A percentile compares a stretch with the other conserved stretches of the same genome.
phyloP scores from a whole-genome alignment of 208 protist species.

The Leishmania lainsoni region DNA sequence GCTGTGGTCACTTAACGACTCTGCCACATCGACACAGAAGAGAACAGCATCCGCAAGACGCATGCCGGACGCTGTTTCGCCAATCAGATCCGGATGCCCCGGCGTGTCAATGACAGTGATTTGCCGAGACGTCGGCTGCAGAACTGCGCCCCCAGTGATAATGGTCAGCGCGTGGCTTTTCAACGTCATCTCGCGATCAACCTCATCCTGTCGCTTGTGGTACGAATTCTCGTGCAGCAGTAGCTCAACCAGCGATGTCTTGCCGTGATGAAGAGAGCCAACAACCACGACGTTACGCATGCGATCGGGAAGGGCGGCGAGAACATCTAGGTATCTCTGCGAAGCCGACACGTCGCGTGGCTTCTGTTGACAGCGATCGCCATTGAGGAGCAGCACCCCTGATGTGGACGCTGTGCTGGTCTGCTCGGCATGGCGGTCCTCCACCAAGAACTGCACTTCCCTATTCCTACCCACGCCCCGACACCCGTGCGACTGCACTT shows the following conservation, averaged over 20 bases:
- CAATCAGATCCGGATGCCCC: constrained; percentile 97
- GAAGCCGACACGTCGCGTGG: not conserved
- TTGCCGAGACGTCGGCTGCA: constrained; percentile 70
- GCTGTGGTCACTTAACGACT: constrained; percentile 92
- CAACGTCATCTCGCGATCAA: constrained; percentile 62
- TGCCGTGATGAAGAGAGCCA: constrained; percentile 97
- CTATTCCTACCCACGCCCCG: constrained; percentile 4
- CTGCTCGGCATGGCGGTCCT: constrained; percentile 29
- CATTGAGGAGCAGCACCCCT: constrained; percentile 22
- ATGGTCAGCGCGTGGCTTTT: constrained; percentile 73
- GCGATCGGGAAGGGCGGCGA: constrained; percentile 64
- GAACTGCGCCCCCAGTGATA: constrained; percentile 42
- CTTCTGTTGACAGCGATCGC: not conserved
- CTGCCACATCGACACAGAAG: constrained; percentile 97
- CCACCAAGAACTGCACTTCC: constrained; percentile 42
- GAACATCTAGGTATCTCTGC: constrained; percentile 47
- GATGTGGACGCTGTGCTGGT: constrained; percentile 10
- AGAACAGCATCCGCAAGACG: constrained; percentile 96
- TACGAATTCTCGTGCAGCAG: constrained; percentile 48
- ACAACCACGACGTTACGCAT: constrained; percentile 95
- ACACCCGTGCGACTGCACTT: constrained; percentile 24
- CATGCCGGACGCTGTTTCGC: constrained; percentile 94
- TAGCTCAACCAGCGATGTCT: constrained; percentile 96
- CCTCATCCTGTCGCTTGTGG: constrained; percentile 61
- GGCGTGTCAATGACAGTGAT: constrained; percentile 99